Evolutionary conservation across 2,329 filamentous ascomycete species (phyloP).

Genomic region (Fusarium sp.): DNA sequence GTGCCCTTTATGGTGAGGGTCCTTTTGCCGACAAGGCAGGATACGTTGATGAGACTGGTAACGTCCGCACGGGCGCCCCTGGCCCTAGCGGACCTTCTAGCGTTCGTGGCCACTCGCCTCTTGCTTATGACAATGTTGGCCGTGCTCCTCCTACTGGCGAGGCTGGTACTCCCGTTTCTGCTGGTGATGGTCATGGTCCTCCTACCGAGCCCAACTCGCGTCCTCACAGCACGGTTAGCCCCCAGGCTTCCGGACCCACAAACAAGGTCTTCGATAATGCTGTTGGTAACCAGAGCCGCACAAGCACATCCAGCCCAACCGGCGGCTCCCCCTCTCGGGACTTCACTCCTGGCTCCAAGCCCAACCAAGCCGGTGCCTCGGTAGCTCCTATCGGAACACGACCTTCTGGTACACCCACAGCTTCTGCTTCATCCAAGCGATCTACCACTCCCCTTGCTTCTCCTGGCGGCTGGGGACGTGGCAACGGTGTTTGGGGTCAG

Average conservation of each 20-base stretch:
- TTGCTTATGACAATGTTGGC: conserved; percentile 75
- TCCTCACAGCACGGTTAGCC: conserved; percentile 87
- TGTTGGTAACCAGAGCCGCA: conserved; percentile 72
- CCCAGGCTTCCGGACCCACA: conserved; percentile 68
- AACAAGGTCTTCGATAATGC: conserved; percentile 72
- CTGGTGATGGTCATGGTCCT: conserved; percentile 59
- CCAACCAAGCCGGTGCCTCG: conserved; percentile 66
- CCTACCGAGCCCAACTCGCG: conserved; percentile 68
- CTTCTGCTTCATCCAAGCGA: conserved; percentile 71
- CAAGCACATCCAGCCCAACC: conserved; percentile 84
- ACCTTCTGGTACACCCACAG: conserved; percentile 70
- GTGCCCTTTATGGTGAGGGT: conserved; percentile 87
- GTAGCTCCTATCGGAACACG: conserved; percentile 96
- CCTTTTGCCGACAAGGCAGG: conserved; percentile 74
- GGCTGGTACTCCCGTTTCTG: conserved; percentile 54
- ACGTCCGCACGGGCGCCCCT: conserved; percentile 73
- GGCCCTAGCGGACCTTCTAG: conserved; percentile 71
- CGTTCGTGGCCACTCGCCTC: conserved; percentile 80
- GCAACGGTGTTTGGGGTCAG: conserved; percentile 86
- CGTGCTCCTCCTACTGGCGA: conserved; percentile 52
- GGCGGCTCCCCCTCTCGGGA: conserved; percentile 82
- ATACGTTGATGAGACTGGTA: conserved; percentile 75
- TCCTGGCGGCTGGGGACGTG: conserved; percentile 84
- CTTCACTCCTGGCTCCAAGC: conserved; percentile 64
- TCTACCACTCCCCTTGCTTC: conserved; percentile 92